Base-by-base conservation (phyloP, 2,329 filamentous ascomycete genomes). In the Xylariaceae sp. region DNA sequence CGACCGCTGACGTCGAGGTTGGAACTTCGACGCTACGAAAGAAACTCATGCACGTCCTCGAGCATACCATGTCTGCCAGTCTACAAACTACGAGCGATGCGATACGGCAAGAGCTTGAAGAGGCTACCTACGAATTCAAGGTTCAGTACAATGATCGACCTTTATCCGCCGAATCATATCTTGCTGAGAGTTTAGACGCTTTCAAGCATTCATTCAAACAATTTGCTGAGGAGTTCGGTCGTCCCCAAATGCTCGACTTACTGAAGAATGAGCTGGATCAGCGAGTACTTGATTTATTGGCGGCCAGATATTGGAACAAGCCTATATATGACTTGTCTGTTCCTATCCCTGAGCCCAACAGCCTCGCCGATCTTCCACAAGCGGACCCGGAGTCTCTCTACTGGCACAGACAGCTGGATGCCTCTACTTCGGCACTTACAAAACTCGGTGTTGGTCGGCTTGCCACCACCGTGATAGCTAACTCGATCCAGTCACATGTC, bases 161-260 rank as follows among this genome's bases (percentile, higher is more conserved):
- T 1, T 79, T 99, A 37, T 96, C 91, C 48, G 95, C 95, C 1
- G 95, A 99, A 71, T 96, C 93, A 3, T 99, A 99, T 71, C 83
- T 99, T 40, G 95, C 95, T 1, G 95, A 98, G 73, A 96, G 90
- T 64, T 79, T 99, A 2, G 95, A 99, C 73, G 88, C 89, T 19
- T 98, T 99, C 82, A 99, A 99, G 75, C 96, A 98, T 73, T 91
- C 91, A 0, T 99, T 99, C 77, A 97, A 96, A 71, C 89, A 90
- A 64, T 96, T 98, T 69, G 88, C 91, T 0, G 91, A 96, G 63
- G 83, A 85, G 26, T 99, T 99, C 68, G 95, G 95, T 21, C 85
- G 95, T 9, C 86, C 89, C 7, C 89, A 99, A 73, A 93, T 99
- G 70, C 88, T 90, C 40, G 88, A 93, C 66, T 82, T 99, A 50